Evolutionary conservation across 2,329 filamentous ascomycete genomes (phyloP).

Genomic region (Ceratocystis eucalypticola): DNA sequence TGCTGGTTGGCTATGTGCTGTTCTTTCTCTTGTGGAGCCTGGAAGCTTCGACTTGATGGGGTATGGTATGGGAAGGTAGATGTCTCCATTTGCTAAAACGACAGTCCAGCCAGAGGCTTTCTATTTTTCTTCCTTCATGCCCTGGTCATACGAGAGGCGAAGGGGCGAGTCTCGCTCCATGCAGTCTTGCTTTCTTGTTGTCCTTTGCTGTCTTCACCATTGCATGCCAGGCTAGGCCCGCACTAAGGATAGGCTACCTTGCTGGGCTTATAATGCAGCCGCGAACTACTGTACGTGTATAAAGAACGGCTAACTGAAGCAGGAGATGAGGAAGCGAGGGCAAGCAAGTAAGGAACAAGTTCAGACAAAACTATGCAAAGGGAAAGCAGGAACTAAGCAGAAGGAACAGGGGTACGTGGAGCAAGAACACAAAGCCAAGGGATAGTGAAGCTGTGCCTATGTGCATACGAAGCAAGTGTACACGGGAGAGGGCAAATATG

Average conservation of each 20-base stretch:
- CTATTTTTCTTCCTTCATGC: too few relatives aligned
- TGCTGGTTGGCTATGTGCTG: too few relatives aligned
- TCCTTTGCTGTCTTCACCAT: too few relatives aligned
- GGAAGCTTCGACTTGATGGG: too few relatives aligned
- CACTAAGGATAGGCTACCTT: too few relatives aligned
- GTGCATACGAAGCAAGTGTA: not conserved
- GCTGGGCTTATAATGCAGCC: too few relatives aligned
- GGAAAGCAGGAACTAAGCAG: constrained; percentile 4
- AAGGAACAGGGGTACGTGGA: not conserved
- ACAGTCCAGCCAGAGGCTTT: too few relatives aligned
- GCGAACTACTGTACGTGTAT: not conserved
- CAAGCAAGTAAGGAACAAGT: not conserved
- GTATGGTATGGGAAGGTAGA: too few relatives aligned
- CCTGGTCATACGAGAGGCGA: not conserved
- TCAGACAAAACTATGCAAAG: not conserved
- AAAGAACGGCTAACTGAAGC: not conserved
- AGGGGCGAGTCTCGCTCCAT: not conserved
- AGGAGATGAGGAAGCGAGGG: not conserved
- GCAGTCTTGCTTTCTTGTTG: too few relatives aligned
- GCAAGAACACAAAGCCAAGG: not conserved
- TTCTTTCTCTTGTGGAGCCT: too few relatives aligned
- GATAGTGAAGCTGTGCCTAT: not conserved
- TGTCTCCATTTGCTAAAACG: too few relatives aligned
- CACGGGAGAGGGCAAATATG: not conserved
- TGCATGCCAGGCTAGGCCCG: not conserved